phyloP scores from a whole-genome alignment of 805 yeast species.

The Dipodascopsis tothii region DNA sequence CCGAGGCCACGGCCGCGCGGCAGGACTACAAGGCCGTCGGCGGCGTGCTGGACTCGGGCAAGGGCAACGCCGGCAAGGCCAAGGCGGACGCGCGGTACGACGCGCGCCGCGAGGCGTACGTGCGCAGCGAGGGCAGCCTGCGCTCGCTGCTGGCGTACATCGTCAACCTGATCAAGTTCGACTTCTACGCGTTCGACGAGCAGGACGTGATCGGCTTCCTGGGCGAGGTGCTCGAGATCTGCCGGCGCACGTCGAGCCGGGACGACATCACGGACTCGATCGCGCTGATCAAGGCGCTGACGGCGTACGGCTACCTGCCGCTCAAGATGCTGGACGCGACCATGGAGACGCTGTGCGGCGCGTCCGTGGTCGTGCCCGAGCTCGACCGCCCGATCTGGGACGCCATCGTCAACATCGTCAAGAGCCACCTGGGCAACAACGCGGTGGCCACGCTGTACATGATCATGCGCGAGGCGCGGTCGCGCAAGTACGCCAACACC shows the following conservation, averaged over 20 bases:
- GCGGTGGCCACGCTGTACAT: conserved; percentile 31
- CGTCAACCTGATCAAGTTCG: conserved; percentile 43
- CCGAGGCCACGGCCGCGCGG: conserved; percentile 27
- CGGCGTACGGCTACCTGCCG: conserved; percentile 45
- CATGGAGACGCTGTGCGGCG: conserved; percentile 42
- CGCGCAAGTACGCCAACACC: conserved; percentile 26
- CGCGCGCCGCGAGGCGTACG: too few species aligned
- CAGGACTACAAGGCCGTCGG: too few species aligned
- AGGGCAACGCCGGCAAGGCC: conserved; percentile 14
- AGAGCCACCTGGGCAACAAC: conserved; percentile 35
- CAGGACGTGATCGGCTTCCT: conserved; percentile 34
- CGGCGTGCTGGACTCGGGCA: too few species aligned
- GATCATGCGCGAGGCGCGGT: conserved; percentile 27
- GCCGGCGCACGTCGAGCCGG: conserved; percentile 36
- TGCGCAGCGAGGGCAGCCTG: conserved; percentile 25
- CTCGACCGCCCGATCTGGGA: conserved; percentile 36
- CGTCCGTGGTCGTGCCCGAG: conserved; percentile 34
- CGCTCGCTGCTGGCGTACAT: conserved; percentile 29
- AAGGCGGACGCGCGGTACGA: too few species aligned
- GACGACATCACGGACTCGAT: conserved; percentile 36
- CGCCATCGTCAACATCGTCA: conserved; percentile 35
- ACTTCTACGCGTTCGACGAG: conserved; percentile 41
- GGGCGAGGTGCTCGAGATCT: conserved; percentile 33
- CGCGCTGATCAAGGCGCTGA: conserved; percentile 38
- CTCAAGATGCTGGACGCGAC: conserved; percentile 32